phyloP scores from a whole-genome alignment of 768 basidiomycete genomes.

The Tulasnella sp. region DNA sequence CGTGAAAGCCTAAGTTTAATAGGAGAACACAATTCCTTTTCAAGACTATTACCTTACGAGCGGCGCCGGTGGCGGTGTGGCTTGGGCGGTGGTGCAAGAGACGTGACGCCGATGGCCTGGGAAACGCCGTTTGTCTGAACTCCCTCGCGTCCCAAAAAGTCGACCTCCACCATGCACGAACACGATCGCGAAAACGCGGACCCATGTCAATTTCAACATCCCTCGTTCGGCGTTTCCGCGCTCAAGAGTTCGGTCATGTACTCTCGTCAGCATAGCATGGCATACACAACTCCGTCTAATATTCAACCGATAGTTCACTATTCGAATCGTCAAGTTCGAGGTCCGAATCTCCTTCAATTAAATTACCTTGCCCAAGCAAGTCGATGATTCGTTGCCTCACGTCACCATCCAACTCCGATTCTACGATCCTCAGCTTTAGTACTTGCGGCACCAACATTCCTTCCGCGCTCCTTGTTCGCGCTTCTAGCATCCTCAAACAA shows the following conservation, averaged over 20 bases:
- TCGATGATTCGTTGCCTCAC: not conserved
- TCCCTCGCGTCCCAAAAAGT: constrained; percentile 4
- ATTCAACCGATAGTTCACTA: not conserved
- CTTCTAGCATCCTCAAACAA: not conserved
- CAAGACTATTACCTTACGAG: not conserved
- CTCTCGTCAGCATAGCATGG: too few relatives aligned
- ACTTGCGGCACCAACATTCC: not conserved
- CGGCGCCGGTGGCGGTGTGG: too few relatives aligned
- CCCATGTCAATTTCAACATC: not conserved
- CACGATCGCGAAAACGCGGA: not conserved
- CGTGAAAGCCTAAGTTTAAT: not conserved
- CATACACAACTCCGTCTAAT: not conserved
- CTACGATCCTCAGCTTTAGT: not conserved
- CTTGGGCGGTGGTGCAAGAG: too few relatives aligned
- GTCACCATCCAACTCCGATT: not conserved
- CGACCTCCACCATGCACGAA: not conserved
- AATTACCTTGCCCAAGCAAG: not conserved
- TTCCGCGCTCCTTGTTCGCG: not conserved
- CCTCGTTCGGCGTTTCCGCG: not conserved
- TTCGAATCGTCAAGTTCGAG: not conserved
- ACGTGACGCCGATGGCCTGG: not conserved
- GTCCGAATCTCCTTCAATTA: not conserved
- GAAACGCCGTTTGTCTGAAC: not conserved
- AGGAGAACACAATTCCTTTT: not conserved
- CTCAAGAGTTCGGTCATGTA: not conserved